Conservation (phyloP, 495 filamentous ascomycete genomes). For the Talaromyces proteolyticus region DNA sequence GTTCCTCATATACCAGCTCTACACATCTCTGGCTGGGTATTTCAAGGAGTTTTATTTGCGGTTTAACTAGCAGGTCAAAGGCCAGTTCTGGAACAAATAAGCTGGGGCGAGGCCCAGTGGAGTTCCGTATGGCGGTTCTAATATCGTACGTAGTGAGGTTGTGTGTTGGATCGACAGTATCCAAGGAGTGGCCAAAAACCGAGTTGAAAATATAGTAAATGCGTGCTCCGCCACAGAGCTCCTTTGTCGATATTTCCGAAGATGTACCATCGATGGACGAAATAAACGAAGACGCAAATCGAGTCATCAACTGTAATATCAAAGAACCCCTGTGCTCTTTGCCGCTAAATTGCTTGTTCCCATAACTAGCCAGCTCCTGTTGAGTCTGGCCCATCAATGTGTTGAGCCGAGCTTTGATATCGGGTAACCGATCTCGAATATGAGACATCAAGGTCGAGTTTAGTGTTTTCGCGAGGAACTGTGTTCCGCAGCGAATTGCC, state of each 20-base stretch:
- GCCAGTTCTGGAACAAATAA: constrained; percentile 96
- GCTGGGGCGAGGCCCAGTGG: constrained; percentile 90
- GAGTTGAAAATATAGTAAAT: constrained; percentile 99
- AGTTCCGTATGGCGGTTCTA: constrained; percentile 96
- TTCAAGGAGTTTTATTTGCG: constrained; percentile 95
- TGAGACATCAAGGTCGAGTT: constrained; percentile 94
- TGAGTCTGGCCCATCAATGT: constrained; percentile 99
- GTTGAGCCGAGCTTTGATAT: constrained; percentile 97
- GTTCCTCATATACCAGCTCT: constrained; percentile 95
- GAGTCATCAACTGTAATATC: constrained; percentile 96
- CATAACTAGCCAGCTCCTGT: constrained; percentile 96
- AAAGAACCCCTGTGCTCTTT: constrained; percentile 94
- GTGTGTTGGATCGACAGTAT: constrained; percentile 90
- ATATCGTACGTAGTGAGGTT: constrained; percentile 97
- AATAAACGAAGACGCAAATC: constrained; percentile 96
- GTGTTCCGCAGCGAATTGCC: constrained; percentile 87
- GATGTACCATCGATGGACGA: constrained; percentile 98
- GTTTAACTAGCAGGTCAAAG: constrained; percentile 96
- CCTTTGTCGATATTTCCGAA: constrained; percentile 97
- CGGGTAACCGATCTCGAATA: constrained; percentile 90
- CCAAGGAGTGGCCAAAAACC: constrained; percentile 94
- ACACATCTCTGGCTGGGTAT: constrained; percentile 95
- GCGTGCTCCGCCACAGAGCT: constrained; percentile 91
- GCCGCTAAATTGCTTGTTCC: constrained; percentile 95
- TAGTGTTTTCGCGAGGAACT: constrained; percentile 90